A percentile compares a stretch with the other conserved stretches of the same genome.
Conservation (phyloP, 2,329 filamentous ascomycete species). For the Monilinia fructigena region DNA sequence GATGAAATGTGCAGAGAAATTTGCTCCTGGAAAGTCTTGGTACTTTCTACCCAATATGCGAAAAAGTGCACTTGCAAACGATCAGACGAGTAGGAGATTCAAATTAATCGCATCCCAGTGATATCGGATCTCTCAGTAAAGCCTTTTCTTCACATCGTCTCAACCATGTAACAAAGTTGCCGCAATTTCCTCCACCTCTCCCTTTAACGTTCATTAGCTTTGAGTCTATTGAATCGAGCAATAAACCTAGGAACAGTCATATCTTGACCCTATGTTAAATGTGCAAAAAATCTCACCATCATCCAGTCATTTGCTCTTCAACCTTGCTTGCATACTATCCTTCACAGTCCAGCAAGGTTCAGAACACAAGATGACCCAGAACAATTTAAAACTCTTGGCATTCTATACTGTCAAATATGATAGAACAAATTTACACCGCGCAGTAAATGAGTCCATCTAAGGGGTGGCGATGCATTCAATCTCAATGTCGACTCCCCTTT, state of each 20-base stretch:
- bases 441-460: background rate
- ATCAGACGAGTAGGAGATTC: background rate
- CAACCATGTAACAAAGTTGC: background rate
- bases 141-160: background rate
- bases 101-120: background rate
- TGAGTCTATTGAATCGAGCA: background rate
- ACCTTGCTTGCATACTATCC: background rate
- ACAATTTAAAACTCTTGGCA: background rate
- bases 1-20: background rate
- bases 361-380: background rate
- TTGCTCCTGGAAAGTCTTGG: background rate
- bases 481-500: slow-evolving; percentile 81
- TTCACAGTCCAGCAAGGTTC: background rate
- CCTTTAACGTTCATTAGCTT: background rate
- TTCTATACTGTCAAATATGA: background rate
- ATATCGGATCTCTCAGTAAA: background rate
- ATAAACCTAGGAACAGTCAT: background rate
- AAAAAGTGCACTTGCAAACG: background rate
- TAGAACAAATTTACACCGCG: background rate
- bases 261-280: background rate
- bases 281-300: background rate
- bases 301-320: background rate
- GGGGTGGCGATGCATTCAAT: slow-evolving; percentile 81
- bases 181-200: background rate
- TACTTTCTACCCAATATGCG: background rate